A percentile compares a stretch with the other conserved stretches of the same genome.
Conservation (phyloP, 495 filamentous ascomycete genomes). For the Hypoxylon perforatum region DNA sequence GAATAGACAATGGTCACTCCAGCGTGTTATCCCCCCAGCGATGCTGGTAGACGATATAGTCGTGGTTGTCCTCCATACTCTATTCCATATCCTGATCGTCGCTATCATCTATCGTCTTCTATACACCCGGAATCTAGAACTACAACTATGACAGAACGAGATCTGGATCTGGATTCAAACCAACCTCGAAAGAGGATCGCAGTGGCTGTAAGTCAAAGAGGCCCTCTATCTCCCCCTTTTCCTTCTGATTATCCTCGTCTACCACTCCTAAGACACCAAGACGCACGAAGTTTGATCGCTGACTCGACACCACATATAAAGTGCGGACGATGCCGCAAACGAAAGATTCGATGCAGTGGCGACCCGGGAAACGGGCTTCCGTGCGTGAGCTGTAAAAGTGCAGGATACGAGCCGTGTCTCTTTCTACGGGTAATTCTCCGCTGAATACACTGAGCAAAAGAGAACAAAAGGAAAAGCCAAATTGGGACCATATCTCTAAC, state of each 20-base stretch:
- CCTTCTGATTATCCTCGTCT: not conserved
- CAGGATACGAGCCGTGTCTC: constrained; percentile 75
- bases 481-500: constrained; percentile 30
- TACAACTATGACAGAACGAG: constrained; percentile 55
- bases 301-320: constrained; percentile 50
- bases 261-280: not conserved
- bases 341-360: constrained; percentile 97
- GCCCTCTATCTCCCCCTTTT: not conserved
- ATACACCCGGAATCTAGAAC: constrained; percentile 50
- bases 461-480: constrained; percentile 9
- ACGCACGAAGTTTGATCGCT: constrained; percentile 20
- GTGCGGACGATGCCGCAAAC: constrained; percentile 91
- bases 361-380: constrained; percentile 79
- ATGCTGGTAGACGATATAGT: constrained; percentile 55
- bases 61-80: constrained; percentile 51
- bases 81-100: constrained; percentile 49
- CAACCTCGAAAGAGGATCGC: constrained; percentile 69
- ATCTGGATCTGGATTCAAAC: constrained; percentile 51
- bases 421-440: constrained; percentile 77
- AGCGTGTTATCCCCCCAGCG: constrained; percentile 48
- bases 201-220: constrained; percentile 69
- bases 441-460: constrained; percentile 14
- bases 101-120: constrained; percentile 47
- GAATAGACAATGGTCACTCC: constrained; percentile 57
- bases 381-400: constrained; percentile 84